A percentile compares a stretch with the other conserved stretches of the same genome.
Conservation (phyloP, 306 rosid species). For the Dryas octopetala region DNA sequence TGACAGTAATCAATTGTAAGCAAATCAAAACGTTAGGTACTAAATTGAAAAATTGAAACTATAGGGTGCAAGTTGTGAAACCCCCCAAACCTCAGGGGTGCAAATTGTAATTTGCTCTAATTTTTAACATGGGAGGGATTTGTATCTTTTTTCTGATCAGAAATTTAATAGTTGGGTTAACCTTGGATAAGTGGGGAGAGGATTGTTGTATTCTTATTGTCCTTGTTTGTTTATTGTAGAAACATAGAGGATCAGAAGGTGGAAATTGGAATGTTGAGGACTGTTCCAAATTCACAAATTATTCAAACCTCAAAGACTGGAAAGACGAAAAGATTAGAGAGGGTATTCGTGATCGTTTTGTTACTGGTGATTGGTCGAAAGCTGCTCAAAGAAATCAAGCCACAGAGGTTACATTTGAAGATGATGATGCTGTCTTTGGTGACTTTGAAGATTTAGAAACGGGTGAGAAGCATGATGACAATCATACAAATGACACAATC, state of each 20-base stretch:
- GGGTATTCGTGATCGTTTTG: constrained; percentile 73
- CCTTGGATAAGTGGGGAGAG: background rate
- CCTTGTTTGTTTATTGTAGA: constrained; percentile 35
- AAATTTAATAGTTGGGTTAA: background rate
- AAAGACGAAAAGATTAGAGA: constrained; percentile 43
- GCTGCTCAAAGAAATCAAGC: constrained; percentile 64
- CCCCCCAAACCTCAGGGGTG: no score
- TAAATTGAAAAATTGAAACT: no score
- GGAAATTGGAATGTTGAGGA: constrained; percentile 63
- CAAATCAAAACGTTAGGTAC: no score
- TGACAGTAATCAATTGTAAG: no score
- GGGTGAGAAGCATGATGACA: constrained; percentile 49
- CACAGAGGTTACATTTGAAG: constrained; percentile 37
- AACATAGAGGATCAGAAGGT: constrained; percentile 37
- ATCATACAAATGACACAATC: constrained; percentile 30
- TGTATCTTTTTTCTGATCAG: background rate
- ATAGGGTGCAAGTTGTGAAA: no score
- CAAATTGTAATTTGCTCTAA: background rate
- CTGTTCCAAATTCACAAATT: constrained; percentile 63
- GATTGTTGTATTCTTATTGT: background rate
- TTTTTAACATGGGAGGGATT: background rate
- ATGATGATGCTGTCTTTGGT: constrained; percentile 57
- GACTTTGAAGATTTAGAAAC: constrained; percentile 96
- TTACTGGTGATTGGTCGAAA: constrained; percentile 87
- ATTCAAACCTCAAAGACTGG: constrained; percentile 42